These are phyloP conservation scores for Alternaria sp. DNA, from an alignment of 2,329 filamentous ascomycete genomes.

Conservation along the genomic window DNA sequence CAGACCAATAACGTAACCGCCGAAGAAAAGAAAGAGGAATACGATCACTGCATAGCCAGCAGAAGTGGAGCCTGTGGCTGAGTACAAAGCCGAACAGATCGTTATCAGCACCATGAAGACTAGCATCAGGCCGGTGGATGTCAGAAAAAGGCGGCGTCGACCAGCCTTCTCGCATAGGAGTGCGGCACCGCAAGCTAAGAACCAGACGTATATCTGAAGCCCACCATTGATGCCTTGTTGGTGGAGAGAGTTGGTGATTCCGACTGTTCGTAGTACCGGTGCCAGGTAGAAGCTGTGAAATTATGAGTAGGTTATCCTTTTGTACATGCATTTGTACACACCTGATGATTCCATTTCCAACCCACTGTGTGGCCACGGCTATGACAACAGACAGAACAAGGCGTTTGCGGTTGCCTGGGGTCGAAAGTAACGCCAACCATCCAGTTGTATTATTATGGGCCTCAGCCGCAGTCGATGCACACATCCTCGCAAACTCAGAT, in stretches of 20 bases:
- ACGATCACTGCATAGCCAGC: conserved; percentile 28
- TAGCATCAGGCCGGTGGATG: conserved; percentile 56
- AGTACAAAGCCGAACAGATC: conserved; percentile 46
- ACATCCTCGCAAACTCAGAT: conserved; percentile 17
- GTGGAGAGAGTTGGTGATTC: conserved; percentile 45
- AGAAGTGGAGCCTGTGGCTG: conserved; percentile 3
- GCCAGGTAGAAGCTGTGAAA: conserved; percentile 46
- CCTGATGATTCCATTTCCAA: conserved; percentile 52
- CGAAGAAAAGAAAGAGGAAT: conserved; percentile 31
- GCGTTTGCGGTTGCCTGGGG: conserved; percentile 50
- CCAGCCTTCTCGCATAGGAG: conserved; percentile 55
- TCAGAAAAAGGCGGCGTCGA: conserved; percentile 56
- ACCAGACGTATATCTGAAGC: conserved; percentile 54
- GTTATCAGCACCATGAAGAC: conserved; percentile 56
- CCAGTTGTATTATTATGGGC: not conserved
- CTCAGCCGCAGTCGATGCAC: conserved; percentile 8
- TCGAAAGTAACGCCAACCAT: conserved; percentile 29
- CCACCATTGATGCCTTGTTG: conserved; percentile 53
- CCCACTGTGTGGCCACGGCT: conserved; percentile 52
- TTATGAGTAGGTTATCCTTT: not conserved
- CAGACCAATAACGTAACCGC: conserved; percentile 46
- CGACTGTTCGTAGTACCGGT: conserved; percentile 51
- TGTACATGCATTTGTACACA: not conserved
- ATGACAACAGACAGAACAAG: conserved; percentile 51
- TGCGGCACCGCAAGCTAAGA: conserved; percentile 48